Evolutionary conservation across 1,139 yeast genomes (phyloP).

Genomic region (Kodamaea ohmeri): DNA sequence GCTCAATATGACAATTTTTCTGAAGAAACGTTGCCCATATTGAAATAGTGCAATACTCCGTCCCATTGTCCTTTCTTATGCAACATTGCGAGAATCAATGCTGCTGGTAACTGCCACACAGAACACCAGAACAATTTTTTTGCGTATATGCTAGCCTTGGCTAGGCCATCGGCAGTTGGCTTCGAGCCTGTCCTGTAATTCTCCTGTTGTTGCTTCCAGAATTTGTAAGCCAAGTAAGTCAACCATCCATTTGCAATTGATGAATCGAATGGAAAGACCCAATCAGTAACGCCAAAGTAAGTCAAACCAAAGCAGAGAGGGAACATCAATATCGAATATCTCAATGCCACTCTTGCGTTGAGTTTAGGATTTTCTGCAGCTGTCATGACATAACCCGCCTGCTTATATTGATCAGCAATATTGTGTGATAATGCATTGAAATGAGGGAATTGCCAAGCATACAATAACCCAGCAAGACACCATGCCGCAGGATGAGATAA

Average conservation of each 20-base stretch:
- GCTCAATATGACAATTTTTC: constrained; percentile 8
- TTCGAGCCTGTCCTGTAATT: constrained; percentile 44
- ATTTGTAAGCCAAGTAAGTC: constrained; percentile 71
- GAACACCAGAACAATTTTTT: constrained; percentile 91
- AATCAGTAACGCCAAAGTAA: constrained; percentile 79
- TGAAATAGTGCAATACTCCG: constrained; percentile 45
- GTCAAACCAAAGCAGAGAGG: constrained; percentile 85
- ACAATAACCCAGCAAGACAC: constrained; percentile 85
- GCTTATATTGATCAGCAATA: constrained; percentile 80
- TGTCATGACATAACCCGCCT: constrained; percentile 95
- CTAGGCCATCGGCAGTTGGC: constrained; percentile 55
- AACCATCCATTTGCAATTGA: constrained; percentile 84
- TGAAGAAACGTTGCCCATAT: constrained; percentile 13
- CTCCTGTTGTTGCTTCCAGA: constrained; percentile 73
- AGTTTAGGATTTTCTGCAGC: constrained; percentile 89
- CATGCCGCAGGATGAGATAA: constrained; percentile 88
- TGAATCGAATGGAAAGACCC: constrained; percentile 76
- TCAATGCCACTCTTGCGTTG: constrained; percentile 88
- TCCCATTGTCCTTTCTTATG: constrained; percentile 98
- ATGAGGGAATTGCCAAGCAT: constrained; percentile 99
- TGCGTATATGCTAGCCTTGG: constrained; percentile 63
- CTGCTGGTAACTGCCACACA: constrained; percentile 90
- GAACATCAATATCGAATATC: constrained; percentile 87
- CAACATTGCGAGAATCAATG: constrained; percentile 84
- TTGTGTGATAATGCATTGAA: constrained; percentile 90